Evolutionary conservation across 352 stramenopile genomes (phyloP).

Genomic region (Globisporangium alternatum): DNA sequence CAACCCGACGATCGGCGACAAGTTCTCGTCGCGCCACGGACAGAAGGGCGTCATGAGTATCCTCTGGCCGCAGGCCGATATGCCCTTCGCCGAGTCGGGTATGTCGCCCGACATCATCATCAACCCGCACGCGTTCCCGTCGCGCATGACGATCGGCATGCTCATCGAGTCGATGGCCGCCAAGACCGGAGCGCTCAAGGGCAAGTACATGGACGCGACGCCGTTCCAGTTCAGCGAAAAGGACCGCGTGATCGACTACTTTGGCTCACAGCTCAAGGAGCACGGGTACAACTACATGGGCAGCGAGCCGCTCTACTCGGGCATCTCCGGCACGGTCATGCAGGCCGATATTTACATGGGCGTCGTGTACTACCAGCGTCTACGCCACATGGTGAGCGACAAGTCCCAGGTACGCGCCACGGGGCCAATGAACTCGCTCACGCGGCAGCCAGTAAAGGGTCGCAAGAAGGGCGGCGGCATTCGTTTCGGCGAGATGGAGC

Average conservation of each 20-base stretch:
- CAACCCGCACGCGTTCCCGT: slow-evolving; percentile 98
- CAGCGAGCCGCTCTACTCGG: slow-evolving; percentile 98
- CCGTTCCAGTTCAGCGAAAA: slow-evolving; percentile 99
- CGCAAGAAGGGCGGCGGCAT: slow-evolving; percentile 99
- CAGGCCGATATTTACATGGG: slow-evolving; percentile 99
- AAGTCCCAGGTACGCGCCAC: slow-evolving; percentile 99
- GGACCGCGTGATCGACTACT: slow-evolving; percentile 98
- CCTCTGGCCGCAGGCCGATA: slow-evolving; percentile 98
- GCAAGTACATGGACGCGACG: slow-evolving; percentile 97
- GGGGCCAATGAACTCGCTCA: slow-evolving; percentile 98
- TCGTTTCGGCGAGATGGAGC: slow-evolving; percentile 99
- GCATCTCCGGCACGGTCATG: slow-evolving; percentile 98
- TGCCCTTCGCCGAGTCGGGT: slow-evolving; percentile 98
- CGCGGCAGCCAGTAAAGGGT: slow-evolving; percentile 99
- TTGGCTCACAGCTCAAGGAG: slow-evolving; percentile 96
- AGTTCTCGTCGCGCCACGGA: slow-evolving; percentile 98
- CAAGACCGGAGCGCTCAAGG: slow-evolving; percentile 98
- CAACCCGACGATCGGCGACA: slow-evolving; percentile 99
- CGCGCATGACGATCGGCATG: slow-evolving; percentile 97
- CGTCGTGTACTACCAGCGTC: slow-evolving; percentile 99
- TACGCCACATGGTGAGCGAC: slow-evolving; percentile 99
- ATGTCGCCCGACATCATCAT: slow-evolving; percentile 99
- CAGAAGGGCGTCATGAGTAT: slow-evolving; percentile 99
- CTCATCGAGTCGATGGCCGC: slow-evolving; percentile 99
- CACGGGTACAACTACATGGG: slow-evolving; percentile 99